phyloP scores from a whole-genome alignment of 441 rosid genomes.

The Geranium incanum region DNA sequence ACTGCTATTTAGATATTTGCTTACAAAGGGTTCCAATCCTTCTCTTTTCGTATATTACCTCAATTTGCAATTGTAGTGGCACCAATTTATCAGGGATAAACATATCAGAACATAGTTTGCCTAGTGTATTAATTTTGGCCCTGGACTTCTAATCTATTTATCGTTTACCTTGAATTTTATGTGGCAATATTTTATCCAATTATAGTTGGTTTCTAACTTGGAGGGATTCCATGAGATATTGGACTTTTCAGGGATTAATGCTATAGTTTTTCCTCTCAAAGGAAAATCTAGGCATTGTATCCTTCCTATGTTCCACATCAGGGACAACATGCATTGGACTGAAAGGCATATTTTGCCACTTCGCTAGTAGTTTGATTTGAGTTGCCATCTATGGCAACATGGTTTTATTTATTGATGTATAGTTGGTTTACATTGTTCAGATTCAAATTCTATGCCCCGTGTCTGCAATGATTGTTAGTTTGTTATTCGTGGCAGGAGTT shows the following conservation, averaged over 20 bases:
- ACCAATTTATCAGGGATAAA: not conserved
- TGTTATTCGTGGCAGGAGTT: not conserved
- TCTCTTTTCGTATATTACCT: not conserved
- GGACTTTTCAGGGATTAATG: not conserved
- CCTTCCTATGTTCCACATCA: slow-evolving; percentile 5
- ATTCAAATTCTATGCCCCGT: not conserved
- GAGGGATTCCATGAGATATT: not conserved
- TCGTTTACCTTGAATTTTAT: not conserved
- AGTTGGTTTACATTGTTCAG: not conserved
- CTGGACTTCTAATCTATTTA: not conserved
- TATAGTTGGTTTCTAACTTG: not conserved
- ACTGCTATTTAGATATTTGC: not conserved
- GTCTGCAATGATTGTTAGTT: not conserved
- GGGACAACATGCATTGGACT: not conserved
- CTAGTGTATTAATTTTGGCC: not conserved
- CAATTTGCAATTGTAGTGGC: not conserved
- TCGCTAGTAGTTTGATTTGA: not conserved
- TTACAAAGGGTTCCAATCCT: not conserved
- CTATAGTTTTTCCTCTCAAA: not conserved
- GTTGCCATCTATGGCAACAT: not conserved
- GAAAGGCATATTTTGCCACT: not conserved
- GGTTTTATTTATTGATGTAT: not conserved
- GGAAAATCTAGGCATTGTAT: not conserved
- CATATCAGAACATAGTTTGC: not conserved
- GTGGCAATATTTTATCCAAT: not conserved